These are phyloP conservation scores for Monilinia fructicola DNA, from an alignment of 2,329 filamentous ascomycete species.

Conservation along the genomic window DNA sequence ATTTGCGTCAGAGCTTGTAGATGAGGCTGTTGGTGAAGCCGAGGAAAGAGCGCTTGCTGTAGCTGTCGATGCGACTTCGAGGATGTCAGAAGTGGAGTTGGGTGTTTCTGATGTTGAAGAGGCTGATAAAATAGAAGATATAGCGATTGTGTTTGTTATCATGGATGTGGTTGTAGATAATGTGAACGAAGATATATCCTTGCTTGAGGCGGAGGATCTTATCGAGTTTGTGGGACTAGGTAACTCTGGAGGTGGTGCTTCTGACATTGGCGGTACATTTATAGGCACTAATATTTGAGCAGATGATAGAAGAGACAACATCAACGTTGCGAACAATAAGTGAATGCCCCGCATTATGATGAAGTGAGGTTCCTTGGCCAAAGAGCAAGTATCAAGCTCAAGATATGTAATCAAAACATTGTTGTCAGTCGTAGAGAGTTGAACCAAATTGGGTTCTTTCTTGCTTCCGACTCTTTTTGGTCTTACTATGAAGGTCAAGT, in stretches of 20 bases:
- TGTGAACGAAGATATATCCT: conserved; percentile 22
- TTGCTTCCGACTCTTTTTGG: conserved; percentile 3
- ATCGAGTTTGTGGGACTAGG: not conserved
- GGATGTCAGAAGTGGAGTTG: conserved; percentile 3
- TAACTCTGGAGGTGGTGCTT: not conserved
- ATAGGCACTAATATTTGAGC: conserved; percentile 21
- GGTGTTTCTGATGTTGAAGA: conserved; percentile 17
- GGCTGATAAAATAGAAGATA: conserved; percentile 27
- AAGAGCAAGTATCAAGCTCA: conserved; percentile 16
- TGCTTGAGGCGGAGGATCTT: conserved; percentile 7
- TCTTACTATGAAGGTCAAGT: conserved; percentile 38
- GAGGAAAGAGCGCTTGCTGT: conserved; percentile 24
- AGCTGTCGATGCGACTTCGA: conserved; percentile 18
- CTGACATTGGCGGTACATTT: conserved; percentile 12
- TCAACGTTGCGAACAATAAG: conserved; percentile 23
- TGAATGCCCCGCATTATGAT: conserved; percentile 26
- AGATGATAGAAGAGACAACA: conserved; percentile 21
- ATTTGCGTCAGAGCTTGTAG: conserved; percentile 25
- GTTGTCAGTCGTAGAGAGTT: conserved; percentile 14
- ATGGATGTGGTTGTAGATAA: conserved; percentile 23
- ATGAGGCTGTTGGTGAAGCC: conserved; percentile 23
- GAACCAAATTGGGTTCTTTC: conserved; percentile 22
- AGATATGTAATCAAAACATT: conserved; percentile 22
- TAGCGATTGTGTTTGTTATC: conserved; percentile 28
- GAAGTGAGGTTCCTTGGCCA: conserved; percentile 22